Evolutionary conservation across 257 asterid genomes (phyloP).

Genomic region (Haberlea rhodopensis): DNA sequence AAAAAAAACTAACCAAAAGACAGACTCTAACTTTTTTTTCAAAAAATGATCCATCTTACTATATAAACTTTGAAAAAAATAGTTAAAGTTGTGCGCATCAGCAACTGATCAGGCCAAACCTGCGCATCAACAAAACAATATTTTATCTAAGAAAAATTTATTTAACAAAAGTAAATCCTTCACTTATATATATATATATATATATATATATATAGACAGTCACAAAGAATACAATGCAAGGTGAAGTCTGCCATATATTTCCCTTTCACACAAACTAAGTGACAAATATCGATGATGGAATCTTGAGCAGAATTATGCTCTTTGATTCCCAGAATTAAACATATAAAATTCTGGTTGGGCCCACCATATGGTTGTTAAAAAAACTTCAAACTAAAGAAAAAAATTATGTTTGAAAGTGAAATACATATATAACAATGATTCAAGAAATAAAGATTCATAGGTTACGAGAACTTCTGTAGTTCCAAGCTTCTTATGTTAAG

Average conservation of each 20-base stretch:
- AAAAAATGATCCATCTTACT: too few relatives aligned
- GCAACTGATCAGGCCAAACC: too few relatives aligned
- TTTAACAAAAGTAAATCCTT: too few relatives aligned
- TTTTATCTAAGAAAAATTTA: too few relatives aligned
- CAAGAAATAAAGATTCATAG: slow-evolving; percentile 7
- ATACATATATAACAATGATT: background rate
- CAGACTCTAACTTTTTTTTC: too few relatives aligned
- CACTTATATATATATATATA: too few relatives aligned
- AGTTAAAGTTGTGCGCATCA: too few relatives aligned
- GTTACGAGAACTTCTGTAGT: slow-evolving; percentile 15
- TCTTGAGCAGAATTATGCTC: slow-evolving; percentile 25
- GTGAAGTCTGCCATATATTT: background rate
- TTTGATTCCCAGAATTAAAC: slow-evolving; percentile 22
- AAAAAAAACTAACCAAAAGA: too few relatives aligned
- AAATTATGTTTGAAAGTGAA: background rate
- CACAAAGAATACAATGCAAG: background rate
- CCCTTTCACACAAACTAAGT: slow-evolving; percentile 25
- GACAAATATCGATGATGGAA: slow-evolving; percentile 31
- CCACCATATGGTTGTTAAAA: slow-evolving; percentile 28
- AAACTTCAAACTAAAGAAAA: background rate
- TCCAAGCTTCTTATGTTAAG: slow-evolving; percentile 27
- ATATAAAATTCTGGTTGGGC: slow-evolving; percentile 19
- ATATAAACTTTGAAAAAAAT: too few relatives aligned
- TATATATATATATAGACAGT: too few relatives aligned
- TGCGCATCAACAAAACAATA: too few relatives aligned